These are phyloP conservation scores for Hirschfeldia incana DNA, from an alignment of 345 rosid species.

Conservation along the genomic window DNA sequence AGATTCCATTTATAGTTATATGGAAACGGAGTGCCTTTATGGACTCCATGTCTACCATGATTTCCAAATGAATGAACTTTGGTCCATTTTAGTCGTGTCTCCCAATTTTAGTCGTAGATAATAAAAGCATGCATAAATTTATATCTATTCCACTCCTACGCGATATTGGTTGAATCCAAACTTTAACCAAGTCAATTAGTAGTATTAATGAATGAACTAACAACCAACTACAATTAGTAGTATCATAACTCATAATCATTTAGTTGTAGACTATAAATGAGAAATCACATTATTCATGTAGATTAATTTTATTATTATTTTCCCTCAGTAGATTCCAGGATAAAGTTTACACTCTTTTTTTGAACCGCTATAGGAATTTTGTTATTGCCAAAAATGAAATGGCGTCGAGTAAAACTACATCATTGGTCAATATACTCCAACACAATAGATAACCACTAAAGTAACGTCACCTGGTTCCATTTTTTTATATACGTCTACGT, in stretches of 20 bases:
- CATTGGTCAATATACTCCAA: background rate
- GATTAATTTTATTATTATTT: background rate
- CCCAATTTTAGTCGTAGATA: slow-evolving; percentile 1
- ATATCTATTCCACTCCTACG: background rate
- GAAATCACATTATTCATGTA: background rate
- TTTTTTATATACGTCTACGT: background rate
- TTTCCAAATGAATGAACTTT: slow-evolving; percentile 7
- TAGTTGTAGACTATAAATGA: background rate
- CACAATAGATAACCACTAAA: background rate
- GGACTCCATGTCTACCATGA: slow-evolving; percentile 30
- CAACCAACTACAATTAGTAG: background rate
- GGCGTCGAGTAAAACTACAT: background rate
- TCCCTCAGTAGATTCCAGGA: background rate
- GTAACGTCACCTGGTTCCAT: background rate
- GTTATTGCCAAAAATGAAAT: background rate
- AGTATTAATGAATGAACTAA: background rate
- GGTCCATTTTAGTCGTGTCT: slow-evolving; percentile 27
- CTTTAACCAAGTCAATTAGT: background rate
- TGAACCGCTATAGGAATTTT: background rate
- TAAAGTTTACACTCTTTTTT: background rate
- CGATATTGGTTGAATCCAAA: background rate
- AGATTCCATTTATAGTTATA: slow-evolving; percentile 5
- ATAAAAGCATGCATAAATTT: background rate
- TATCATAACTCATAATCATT: background rate
- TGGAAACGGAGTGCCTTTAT: slow-evolving; percentile 4